Conservation (phyloP, 1,284 basidiomycete genomes). For the Tranzscheliella williamsii region DNA sequence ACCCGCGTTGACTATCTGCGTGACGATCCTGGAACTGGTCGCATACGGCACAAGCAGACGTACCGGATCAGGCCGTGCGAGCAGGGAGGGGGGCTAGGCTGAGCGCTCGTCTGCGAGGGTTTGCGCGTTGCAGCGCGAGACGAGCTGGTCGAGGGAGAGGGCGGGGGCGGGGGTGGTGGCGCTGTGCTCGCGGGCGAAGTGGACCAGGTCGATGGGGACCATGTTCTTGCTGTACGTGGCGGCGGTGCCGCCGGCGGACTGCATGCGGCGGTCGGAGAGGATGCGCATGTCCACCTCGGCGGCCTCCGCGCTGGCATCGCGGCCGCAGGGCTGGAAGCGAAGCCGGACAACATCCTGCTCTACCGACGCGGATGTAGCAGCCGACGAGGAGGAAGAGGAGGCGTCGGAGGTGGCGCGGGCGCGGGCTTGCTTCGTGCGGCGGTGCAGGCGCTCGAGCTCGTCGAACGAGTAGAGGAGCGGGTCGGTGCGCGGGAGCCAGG, state of each 20-base stretch:
- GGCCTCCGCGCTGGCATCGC: background rate
- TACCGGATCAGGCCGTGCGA: too few relatives aligned
- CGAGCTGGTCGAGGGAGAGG: slow-evolving; percentile 23
- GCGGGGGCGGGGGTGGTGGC: background rate
- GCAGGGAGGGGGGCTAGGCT: too few relatives aligned
- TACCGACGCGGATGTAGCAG: slow-evolving; percentile 9
- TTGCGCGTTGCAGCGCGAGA: slow-evolving; percentile 10
- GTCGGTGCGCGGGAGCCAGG: slow-evolving; percentile 82
- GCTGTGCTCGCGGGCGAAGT: slow-evolving; percentile 73
- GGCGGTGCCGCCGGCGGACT: slow-evolving; percentile 4
- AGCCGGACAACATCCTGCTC: too few relatives aligned
- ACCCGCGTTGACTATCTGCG: too few relatives aligned
- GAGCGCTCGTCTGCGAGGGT: background rate
- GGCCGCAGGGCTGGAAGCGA: too few relatives aligned
- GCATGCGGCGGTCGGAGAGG: slow-evolving; percentile 67
- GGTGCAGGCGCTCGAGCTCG: slow-evolving; percentile 67
- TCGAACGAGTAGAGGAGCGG: slow-evolving; percentile 81
- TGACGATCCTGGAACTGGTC: too few relatives aligned
- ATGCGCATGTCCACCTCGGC: slow-evolving; percentile 67
- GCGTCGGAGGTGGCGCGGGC: too few relatives aligned
- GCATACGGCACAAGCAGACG: too few relatives aligned
- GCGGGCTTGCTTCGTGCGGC: too few relatives aligned
- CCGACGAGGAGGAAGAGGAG: slow-evolving; percentile 18
- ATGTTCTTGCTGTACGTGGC: slow-evolving; percentile 79
- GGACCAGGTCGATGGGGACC: slow-evolving; percentile 84